Evolutionary conservation across 441 rosid genomes (phyloP).

Genomic region (Breynia disticha): DNA sequence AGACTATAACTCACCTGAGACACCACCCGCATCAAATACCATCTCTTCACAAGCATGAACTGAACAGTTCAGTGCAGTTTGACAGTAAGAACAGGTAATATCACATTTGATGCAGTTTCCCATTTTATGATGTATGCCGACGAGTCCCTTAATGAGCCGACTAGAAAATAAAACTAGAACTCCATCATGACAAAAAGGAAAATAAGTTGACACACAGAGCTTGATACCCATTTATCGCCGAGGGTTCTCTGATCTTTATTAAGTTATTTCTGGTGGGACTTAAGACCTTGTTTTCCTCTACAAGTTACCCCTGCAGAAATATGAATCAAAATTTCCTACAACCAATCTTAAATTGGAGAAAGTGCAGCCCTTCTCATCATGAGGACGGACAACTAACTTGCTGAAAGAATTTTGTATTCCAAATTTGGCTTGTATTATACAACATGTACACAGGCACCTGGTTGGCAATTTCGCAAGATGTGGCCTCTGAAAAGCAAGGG

Average conservation of each 20-base stretch:
- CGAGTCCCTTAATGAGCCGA: too few relatives aligned
- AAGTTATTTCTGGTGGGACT: background rate
- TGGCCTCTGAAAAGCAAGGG: slow-evolving; percentile 12
- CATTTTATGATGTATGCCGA: too few relatives aligned
- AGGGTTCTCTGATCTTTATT: slow-evolving; percentile 17
- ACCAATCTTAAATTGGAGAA: slow-evolving; percentile 16
- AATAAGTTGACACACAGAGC: too few relatives aligned
- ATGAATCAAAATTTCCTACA: slow-evolving; percentile 13
- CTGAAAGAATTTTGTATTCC: slow-evolving; percentile 16
- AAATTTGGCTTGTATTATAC: slow-evolving; percentile 19
- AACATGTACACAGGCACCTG: slow-evolving; percentile 19
- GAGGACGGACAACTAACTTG: slow-evolving; percentile 20
- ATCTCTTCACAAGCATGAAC: too few relatives aligned
- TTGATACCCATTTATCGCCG: too few relatives aligned
- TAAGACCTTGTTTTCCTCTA: slow-evolving; percentile 16
- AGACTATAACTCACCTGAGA: too few relatives aligned
- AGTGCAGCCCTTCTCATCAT: slow-evolving; percentile 14
- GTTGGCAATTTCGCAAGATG: slow-evolving; percentile 9
- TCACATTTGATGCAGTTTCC: too few relatives aligned
- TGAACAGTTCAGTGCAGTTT: too few relatives aligned
- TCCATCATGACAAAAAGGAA: too few relatives aligned
- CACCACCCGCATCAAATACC: too few relatives aligned
- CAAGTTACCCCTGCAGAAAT: slow-evolving; percentile 10
- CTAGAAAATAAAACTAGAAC: too few relatives aligned
- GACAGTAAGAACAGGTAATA: too few relatives aligned